phyloP scores from a whole-genome alignment of 345 rosid species.

The Psidium guajava region DNA sequence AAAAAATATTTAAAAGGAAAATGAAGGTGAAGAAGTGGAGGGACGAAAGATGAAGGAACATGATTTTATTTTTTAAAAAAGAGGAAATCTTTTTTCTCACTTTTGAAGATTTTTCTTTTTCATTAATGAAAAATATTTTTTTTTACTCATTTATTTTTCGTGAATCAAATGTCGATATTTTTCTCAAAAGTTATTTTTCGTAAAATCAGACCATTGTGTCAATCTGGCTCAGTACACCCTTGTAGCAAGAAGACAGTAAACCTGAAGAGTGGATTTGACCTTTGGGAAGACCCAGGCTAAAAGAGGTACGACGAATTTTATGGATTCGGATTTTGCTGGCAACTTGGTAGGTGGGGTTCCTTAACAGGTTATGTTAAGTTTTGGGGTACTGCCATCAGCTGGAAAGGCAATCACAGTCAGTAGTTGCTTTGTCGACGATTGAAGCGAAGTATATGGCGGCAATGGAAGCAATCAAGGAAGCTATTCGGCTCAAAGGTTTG shows the following conservation, averaged over 20 bases:
- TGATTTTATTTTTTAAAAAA: too few relatives aligned
- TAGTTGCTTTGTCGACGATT: background rate
- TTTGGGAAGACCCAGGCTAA: background rate
- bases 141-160: too few relatives aligned
- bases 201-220: background rate
- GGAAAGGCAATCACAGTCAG: background rate
- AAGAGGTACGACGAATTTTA: background rate
- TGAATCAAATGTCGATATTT: too few relatives aligned
- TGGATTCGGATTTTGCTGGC: background rate
- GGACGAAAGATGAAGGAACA: too few relatives aligned
- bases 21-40: too few relatives aligned
- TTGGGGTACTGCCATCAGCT: background rate
- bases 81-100: too few relatives aligned
- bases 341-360: background rate
- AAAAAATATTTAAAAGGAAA: too few relatives aligned
- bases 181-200: too few relatives aligned
- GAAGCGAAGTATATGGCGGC: background rate
- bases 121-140: too few relatives aligned
- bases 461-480: background rate
- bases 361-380: background rate
- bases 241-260: background rate
- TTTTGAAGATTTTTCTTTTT: too few relatives aligned
- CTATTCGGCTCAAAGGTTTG: background rate
- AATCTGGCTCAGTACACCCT: background rate
- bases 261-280: background rate